Percentiles rank a stretch among this genome's conserved stretches.
phyloP scores from a whole-genome alignment of 106 monocot genomes.

The Apostasia shenzhenica region DNA sequence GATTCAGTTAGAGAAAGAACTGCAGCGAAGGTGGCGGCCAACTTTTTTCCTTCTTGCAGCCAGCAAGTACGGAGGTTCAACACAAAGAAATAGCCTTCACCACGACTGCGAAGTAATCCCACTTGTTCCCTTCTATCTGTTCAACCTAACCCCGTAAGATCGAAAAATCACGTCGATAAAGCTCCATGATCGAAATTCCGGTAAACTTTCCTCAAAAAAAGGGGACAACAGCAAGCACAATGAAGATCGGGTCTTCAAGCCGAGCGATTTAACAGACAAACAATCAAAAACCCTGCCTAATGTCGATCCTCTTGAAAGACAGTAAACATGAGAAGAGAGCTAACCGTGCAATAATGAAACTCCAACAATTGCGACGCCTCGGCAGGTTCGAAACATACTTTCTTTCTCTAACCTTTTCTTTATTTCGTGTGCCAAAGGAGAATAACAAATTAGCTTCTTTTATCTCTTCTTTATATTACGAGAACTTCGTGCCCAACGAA shows the following conservation, averaged over 20 bases:
- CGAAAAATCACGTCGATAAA: not conserved
- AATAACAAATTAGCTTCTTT: not conserved
- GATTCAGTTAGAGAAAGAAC: not conserved
- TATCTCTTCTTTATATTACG: not conserved
- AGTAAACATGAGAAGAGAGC: not conserved
- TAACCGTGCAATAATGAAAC: slow-evolving; percentile 13
- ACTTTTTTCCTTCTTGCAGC: too few relatives aligned
- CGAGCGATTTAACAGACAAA: not conserved
- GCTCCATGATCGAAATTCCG: slow-evolving; percentile 1
- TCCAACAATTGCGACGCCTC: slow-evolving; percentile 19
- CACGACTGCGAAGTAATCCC: not conserved
- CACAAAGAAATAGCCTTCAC: too few relatives aligned
- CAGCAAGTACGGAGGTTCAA: too few relatives aligned
- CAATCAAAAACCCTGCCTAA: not conserved
- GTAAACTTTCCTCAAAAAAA: slow-evolving; percentile 6
- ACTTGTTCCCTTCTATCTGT: slow-evolving; percentile 5
- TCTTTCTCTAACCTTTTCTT: not conserved
- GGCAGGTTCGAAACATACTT: slow-evolving; percentile 11
- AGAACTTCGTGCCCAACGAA: not conserved
- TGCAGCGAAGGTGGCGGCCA: not conserved
- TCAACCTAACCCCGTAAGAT: not conserved
- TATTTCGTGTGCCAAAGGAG: not conserved
- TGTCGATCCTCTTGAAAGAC: not conserved
- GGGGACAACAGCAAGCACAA: slow-evolving; percentile 28
- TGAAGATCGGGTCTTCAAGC: slow-evolving; percentile 13